Evolutionary conservation across 768 basidiomycete species (phyloP), one percentile per base, ranked within the genome.

Genomic region (Lactarius deliciosus): DNA sequence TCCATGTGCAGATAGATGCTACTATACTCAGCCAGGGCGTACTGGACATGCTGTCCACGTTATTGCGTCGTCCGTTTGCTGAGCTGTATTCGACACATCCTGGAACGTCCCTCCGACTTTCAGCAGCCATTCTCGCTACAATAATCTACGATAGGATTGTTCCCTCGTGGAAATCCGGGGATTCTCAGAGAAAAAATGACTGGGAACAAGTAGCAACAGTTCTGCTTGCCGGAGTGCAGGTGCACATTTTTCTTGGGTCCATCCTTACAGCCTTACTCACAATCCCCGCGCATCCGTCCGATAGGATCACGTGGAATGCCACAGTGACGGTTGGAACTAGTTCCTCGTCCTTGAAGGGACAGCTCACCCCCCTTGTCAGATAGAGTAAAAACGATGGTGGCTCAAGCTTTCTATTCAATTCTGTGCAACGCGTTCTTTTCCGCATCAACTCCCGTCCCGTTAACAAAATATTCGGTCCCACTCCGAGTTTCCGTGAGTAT

Each of bases 161-260:
- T 10, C 56, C 43, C 8, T 66, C 59, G 2, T 43, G 53, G 59
- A 64, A 61, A 56, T 25, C 45, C 28, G 55, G n/a, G 20, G 53
- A 60, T 15, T 8, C 54, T 3, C 53, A 58, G 41, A 47, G 54
- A 41, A 62, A 45, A 59, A 41, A 34, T 41, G 61, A 25, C n/a
- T 71, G 70, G 70, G 68, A 71, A 32, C 56, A 63, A 32, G 22
- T 67, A n/a, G 70, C 63, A 28, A 36, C 47, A 32, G 41, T 64
- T 43, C 28, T 71, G 15, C 50, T 71, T 5, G 64, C 64, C 2
- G 70, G 70, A 34, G 70, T 71, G 16, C 65, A 66, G 68, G 70
- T 71, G 16, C 28, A 6, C 30, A 40, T 43, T 61, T 43, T 30
- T 43, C n/a, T 6, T 13, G 13, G 36, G 9, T n/a, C 5, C 9